Base-by-base conservation (phyloP, 768 basidiomycete genomes). In the Tulasnella sp. region DNA sequence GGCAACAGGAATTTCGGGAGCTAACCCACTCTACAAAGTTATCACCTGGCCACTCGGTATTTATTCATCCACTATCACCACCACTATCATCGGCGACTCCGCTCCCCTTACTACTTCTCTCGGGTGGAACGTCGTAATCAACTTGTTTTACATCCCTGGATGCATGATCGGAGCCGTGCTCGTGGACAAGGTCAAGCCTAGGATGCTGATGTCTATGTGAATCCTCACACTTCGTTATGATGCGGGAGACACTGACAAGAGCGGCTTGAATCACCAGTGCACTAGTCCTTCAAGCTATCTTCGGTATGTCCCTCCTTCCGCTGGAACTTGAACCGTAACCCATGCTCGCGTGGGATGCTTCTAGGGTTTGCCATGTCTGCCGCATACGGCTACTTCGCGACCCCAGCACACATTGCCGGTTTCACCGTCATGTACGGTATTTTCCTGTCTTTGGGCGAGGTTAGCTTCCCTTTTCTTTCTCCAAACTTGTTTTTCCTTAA, bases 281-380 rank as follows among this genome's bases (percentile, higher is more conserved):
- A 36, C 79, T 83, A n/a, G 54, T 78, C 71, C 77, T 80, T 72
- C 83, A 83, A 67, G 80, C 80, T n/a, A 39, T 79, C 39, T 52
- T 78, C 52, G 76, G 76, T 72, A 45, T 29, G 39, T 29, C 22
- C 12, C 12, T 78, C 15, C 17, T 52, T 29, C 34, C 36, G 67
- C 42, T 67, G 31, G n/a, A 17, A 12, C n/a, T 36, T 64, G 25
- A 29, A 22, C 67, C 17, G 36, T 3, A 34, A 9, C 25, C 76
- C 31, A 72, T 72, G 38, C 54, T 70, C 22, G 45, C 1, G 36
- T 73, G 42, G 42, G 17, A 42, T 17, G 42, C 42, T 42, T 42
- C 9, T 8, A 72, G 93, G 96, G 6, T 97, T 97, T 83, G 88
- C 93, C 82, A 93, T 98, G 91, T 92, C 92, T 78, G 96, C 93